Percentiles rank a stretch among this genome's conserved stretches.
Evolutionary conservation across 139 green algal species (phyloP).

Genomic region (Desmodesmus armatus): DNA sequence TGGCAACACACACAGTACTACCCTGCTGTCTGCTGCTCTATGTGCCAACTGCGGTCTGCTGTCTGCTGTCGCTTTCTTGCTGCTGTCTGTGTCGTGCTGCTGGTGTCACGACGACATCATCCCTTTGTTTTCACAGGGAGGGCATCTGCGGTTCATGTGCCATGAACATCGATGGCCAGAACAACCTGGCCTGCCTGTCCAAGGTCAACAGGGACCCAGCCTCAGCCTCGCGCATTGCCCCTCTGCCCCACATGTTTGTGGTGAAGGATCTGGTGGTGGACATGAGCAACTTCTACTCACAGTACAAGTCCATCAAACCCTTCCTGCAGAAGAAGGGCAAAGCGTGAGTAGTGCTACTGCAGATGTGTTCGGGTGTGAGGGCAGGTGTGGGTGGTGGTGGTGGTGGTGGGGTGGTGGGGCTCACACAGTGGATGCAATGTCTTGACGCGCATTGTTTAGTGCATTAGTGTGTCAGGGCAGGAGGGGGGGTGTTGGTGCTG

Average conservation of each 20-base stretch:
- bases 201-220: conserved; percentile 77
- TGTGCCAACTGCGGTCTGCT: too few species aligned
- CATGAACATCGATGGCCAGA: conserved; percentile 99
- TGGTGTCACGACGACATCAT: too few species aligned
- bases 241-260: conserved; percentile 99
- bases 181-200: conserved; percentile 96
- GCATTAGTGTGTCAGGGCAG: too few species aligned
- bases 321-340: conserved; percentile 88
- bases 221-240: conserved; percentile 85
- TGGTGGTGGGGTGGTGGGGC: too few species aligned
- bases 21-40: background rate
- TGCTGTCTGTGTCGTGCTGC: too few species aligned
- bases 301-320: conserved; percentile 99
- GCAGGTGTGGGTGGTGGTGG: background rate
- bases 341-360: background rate
- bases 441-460: too few species aligned
- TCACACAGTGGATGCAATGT: too few species aligned
- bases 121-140: too few species aligned
- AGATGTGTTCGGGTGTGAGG: background rate
- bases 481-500: too few species aligned
- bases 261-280: conserved; percentile 98
- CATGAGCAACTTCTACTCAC: conserved; percentile 99
- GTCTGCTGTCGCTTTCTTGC: too few species aligned
- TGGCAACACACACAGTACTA: background rate
- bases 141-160: conserved; percentile 99